Conservation (phyloP, 2,329 filamentous ascomycete species). For the Ophiocordyceps camponoti-floridani region DNA sequence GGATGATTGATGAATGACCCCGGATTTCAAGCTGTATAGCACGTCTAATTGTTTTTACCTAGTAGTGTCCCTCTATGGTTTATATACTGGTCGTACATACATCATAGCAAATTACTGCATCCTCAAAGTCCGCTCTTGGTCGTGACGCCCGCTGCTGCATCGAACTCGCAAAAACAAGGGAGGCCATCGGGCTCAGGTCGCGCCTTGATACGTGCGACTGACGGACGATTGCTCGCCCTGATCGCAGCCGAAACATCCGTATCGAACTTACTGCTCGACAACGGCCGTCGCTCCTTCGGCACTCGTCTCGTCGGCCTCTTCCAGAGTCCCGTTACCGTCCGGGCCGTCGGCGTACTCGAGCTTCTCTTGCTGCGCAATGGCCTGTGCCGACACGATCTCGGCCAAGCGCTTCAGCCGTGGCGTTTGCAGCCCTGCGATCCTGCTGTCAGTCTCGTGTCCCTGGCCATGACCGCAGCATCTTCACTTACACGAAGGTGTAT, state of each 20-base stretch:
- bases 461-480: neutral
- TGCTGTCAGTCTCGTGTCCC: neutral
- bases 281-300: conserved; percentile 1
- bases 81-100: no score
- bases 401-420: conserved; percentile 85
- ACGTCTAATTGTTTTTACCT: no score
- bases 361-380: conserved; percentile 88
- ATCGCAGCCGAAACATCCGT: neutral
- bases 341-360: conserved; percentile 37
- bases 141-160: neutral
- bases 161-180: neutral
- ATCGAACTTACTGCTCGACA: neutral
- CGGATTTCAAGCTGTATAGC: no score
- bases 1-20: no score
- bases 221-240: neutral
- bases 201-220: neutral
- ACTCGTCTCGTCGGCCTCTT: conserved; percentile 30
- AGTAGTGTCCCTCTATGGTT: no score
- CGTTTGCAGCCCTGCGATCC: conserved; percentile 70
- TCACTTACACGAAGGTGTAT: conserved; percentile 82
- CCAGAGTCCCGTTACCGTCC: conserved; percentile 30
- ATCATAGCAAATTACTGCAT: no score
- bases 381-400: conserved; percentile 95
- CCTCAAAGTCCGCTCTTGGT: no score
- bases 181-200: neutral